Evolutionary conservation across 768 basidiomycete genomes (phyloP).

Genomic region (Podaxis sp.): DNA sequence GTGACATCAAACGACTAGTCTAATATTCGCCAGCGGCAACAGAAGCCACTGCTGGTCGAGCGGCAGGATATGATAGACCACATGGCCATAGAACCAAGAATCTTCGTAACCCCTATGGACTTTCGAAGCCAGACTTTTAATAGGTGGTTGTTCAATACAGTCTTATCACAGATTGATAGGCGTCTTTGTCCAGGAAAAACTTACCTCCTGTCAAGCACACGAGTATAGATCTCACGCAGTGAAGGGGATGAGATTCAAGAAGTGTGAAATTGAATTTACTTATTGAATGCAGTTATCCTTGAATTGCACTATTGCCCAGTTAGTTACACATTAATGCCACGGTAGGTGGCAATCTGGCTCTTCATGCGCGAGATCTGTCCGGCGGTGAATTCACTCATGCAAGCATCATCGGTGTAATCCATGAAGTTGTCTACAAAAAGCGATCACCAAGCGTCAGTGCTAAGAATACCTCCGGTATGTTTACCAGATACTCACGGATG

Average conservation of each 20-base stretch:
- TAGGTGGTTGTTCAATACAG: too few relatives aligned
- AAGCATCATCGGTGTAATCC: constrained; percentile 51
- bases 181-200: too few relatives aligned
- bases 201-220: too few relatives aligned
- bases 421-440: constrained; percentile 43
- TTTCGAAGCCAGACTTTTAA: too few relatives aligned
- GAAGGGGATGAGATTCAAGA: neutral
- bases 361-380: constrained; percentile 42
- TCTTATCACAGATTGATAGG: too few relatives aligned
- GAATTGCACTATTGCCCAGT: neutral
- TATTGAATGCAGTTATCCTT: neutral
- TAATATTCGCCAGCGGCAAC: too few relatives aligned
- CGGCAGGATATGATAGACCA: too few relatives aligned
- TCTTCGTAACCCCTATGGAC: too few relatives aligned
- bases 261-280: neutral
- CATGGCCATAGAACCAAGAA: too few relatives aligned
- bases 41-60: too few relatives aligned
- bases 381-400: constrained; percentile 47
- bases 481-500: constrained; percentile 31
- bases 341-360: constrained; percentile 43
- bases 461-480: neutral
- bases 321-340: constrained; percentile 29
- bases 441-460: neutral
- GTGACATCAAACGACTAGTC: too few relatives aligned
- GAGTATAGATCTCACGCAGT: too few relatives aligned